Evolutionary conservation across 768 basidiomycete genomes (phyloP), one percentile per base, ranked within the genome.

Genomic region (Postia placenta): DNA sequence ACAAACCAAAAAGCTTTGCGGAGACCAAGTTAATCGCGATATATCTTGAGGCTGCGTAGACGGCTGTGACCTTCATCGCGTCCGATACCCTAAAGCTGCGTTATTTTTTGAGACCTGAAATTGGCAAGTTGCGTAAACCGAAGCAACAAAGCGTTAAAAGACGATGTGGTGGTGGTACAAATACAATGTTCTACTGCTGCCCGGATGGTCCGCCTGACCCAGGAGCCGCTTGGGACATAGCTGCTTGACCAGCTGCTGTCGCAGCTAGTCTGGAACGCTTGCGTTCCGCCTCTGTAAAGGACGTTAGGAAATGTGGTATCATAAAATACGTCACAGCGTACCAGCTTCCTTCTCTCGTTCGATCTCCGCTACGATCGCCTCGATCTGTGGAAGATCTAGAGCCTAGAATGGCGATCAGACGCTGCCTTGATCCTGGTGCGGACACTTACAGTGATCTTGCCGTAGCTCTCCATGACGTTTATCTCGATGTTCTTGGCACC

Each of bases 401-500:
- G 85, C 92, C 93, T 98, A 61, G 46, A 17, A 43, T 48, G 28
- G 17, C 30, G 11, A 28, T 27, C 26, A 40, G 9, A 26, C 33
- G 1, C 7, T 2, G 39, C 28, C 17, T 19, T 27, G n/a, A n/a
- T n/a, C n/a, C n/a, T n/a, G n/a, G 44, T n/a, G n/a, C 4, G 44
- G 19, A 49, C n/a, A 61, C 79, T 55, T 55, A 96, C 94, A 39
- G 91, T 90, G 47, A 95, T 81, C 70, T 93, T 88, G 51, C 91
- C 90, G 64, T 92, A 97, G 52, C 85, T 80, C 63, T 96, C 93
- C 91, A 98, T 94, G 39, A 97, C 90, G 53, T 88, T 93, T 59
- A 99, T 92, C 67, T 99, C 96, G 54, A 99, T 98, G 68, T 99
- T 99, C 75, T 98, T 98, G 4, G 96, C 96, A n/a, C 96, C 96